A percentile compares a stretch with the other conserved stretches of the same genome.
Evolutionary conservation across 108 stramenopile genomes (phyloP).

Genomic region (Nitzschia sp.): DNA sequence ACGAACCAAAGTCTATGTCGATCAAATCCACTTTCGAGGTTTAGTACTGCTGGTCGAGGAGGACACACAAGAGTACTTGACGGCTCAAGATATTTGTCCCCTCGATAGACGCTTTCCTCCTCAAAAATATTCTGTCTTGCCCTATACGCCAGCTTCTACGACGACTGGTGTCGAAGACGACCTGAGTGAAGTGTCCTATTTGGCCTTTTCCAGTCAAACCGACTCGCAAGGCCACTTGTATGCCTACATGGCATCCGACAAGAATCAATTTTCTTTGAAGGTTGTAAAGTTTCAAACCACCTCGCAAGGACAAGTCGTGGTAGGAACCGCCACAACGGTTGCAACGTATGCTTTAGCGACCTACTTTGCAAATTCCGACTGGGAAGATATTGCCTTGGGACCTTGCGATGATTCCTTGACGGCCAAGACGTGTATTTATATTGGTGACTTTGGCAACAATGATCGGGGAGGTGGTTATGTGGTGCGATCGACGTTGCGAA

Average conservation of each 20-base stretch:
- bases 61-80: neutral
- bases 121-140: neutral
- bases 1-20: neutral
- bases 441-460: slow-evolving; percentile 6
- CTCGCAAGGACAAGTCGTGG: neutral
- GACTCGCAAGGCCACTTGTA: neutral
- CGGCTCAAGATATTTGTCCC: neutral
- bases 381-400: neutral
- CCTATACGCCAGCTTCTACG: neutral
- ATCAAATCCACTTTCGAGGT: neutral
- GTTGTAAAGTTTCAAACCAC: neutral
- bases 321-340: neutral
- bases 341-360: neutral
- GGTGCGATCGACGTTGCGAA: neutral
- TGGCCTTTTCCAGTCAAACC: slow-evolving; percentile 7
- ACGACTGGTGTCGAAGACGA: slow-evolving; percentile 4
- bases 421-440: slow-evolving; percentile 8
- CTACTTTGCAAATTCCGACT: neutral
- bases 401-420: neutral
- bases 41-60: no score
- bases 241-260: slow-evolving; percentile 10
- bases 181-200: neutral
- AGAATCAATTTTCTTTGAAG: slow-evolving; percentile 6
- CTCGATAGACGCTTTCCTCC: neutral
- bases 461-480: neutral